phyloP scores from a whole-genome alignment of 176 grass and related monocot genomes.

The Eremochloa ophiuroides region DNA sequence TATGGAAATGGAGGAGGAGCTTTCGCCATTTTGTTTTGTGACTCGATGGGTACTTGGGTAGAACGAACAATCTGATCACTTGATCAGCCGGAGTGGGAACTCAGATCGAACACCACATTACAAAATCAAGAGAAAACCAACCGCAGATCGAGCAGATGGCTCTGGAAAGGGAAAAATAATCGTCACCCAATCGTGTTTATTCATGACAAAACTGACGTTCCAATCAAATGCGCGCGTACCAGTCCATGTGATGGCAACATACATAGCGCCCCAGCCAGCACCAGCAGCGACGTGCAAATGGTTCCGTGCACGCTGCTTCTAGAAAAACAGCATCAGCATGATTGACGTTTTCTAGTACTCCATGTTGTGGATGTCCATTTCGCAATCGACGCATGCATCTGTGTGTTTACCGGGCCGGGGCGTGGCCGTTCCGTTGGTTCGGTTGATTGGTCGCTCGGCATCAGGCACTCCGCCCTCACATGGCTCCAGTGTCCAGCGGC shows the following conservation, averaged over 20 bases:
- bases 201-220: background rate
- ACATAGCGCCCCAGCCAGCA: background rate
- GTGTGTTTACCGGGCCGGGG: background rate
- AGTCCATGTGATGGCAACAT: background rate
- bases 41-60: no score
- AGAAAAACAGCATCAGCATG: background rate
- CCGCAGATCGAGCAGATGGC: no score
- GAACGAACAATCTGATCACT: no score
- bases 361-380: no score
- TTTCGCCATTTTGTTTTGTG: no score
- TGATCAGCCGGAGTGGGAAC: no score
- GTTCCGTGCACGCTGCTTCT: constrained; percentile 17
- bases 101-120: no score
- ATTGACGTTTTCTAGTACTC: background rate
- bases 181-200: background rate
- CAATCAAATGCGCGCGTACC: background rate
- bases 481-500: background rate
- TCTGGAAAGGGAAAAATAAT: no score
- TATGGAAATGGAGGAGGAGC: no score
- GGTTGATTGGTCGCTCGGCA: background rate
- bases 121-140: no score
- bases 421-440: no score
- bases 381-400: background rate
- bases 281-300: background rate
- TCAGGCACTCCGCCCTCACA: background rate